Evolutionary conservation across 1,284 basidiomycete genomes (phyloP), one percentile per base, ranked within the genome.

Genomic region (Apiotrichum montevideense): DNA sequence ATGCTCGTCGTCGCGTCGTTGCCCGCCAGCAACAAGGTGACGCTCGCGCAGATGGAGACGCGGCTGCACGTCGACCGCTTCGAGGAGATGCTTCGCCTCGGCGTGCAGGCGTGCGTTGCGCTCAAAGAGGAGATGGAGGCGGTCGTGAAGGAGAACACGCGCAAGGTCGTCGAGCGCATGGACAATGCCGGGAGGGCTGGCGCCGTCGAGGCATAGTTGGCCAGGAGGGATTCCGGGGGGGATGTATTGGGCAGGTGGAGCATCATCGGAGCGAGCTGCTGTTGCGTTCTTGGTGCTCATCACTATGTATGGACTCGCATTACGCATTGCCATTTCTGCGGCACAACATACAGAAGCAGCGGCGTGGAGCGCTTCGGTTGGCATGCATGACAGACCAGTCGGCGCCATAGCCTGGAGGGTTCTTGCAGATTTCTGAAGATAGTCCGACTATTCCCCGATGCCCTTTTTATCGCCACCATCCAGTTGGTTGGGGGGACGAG

Each of bases 11-110:
- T 97, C 47, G 95, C 91, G 0, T 81, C 90, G 34, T 84, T 97
- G 80, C 93, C 95, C 1, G 83, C 85, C 56, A 86, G 86, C 6
- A 83, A 84, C 3, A 88, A 87, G 65, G 85, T 97, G 46, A 90
- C 90, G 4, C 80, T 98, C 29, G 87, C 93, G 59, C 87, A 87
- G 59, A 87, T 97, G 84, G 95, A 98, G 77, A 96, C 92, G 11
- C 80, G 94, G n/a, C 74, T 98, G 59, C 91, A 93, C 68, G 86
- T 94, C 11, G 92, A 95, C 68, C 82, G 90, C 45, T 95, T 98
- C 68, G 88, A 90, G 70, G 90, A 94, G 70, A 85, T 97, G 69
- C 84, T 98, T 63, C 78, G 79, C 61, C 74, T 95, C 45, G 91
- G 87, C 1, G 82, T 85, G 34, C 85, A 92, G 57, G 92, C 87